These are phyloP conservation scores for Xanthoconium stramineum DNA, from an alignment of 768 basidiomycete genomes.

Conservation along the genomic window DNA sequence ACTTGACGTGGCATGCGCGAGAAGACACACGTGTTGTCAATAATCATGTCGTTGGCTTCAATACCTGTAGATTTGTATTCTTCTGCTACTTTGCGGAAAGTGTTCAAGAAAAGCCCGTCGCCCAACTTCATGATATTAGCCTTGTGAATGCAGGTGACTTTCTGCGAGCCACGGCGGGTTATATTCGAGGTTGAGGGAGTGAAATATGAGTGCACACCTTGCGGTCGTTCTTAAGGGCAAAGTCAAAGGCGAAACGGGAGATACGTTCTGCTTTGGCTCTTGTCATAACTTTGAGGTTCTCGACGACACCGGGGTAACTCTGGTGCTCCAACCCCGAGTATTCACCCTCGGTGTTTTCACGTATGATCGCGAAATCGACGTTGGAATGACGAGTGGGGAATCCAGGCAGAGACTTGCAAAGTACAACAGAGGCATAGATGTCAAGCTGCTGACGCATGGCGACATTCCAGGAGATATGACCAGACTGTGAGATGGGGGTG, in stretches of 20 bases:
- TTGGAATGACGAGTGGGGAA: conserved; percentile 93
- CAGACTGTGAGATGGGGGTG: conserved; percentile 93
- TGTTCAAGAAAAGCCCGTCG: conserved; percentile 98
- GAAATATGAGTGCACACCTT: conserved; percentile 54
- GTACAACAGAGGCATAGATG: conserved; percentile 97
- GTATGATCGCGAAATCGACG: conserved; percentile 98
- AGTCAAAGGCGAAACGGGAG: conserved; percentile 96
- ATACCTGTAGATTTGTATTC: conserved; percentile 95
- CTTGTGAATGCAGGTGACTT: conserved; percentile 99
- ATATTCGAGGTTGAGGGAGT: neutral
- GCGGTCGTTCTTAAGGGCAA: conserved; percentile 96
- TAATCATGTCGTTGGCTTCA: conserved; percentile 96
- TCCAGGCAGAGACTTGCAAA: conserved; percentile 97
- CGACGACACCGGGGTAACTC: conserved; percentile 97
- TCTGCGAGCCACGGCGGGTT: conserved; percentile 45
- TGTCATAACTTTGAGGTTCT: conserved; percentile 96
- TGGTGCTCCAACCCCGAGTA: conserved; percentile 99
- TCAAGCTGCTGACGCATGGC: conserved; percentile 99
- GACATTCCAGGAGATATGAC: conserved; percentile 99
- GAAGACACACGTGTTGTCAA: conserved; percentile 85
- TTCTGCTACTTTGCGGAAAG: conserved; percentile 93
- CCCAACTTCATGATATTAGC: conserved; percentile 99
- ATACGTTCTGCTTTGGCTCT: conserved; percentile 95
- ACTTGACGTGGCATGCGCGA: neutral
- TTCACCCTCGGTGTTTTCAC: conserved; percentile 99